Evolutionary conservation across 257 asterid genomes (phyloP).

Genomic region (Thymus quinquecostatus): DNA sequence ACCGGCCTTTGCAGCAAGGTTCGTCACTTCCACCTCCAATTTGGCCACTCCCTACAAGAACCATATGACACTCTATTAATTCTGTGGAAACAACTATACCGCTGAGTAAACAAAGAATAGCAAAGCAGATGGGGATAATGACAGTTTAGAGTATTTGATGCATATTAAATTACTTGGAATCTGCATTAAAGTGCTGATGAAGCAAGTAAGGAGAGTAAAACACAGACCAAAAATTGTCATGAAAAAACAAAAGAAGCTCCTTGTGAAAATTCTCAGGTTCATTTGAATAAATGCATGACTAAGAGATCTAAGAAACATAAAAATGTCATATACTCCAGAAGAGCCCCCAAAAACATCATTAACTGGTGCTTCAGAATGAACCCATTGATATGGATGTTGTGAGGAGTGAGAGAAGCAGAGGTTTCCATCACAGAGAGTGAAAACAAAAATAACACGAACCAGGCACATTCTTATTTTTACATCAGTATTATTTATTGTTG

Average conservation of each 20-base stretch:
- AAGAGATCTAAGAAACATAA: neutral
- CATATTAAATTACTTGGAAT: slow-evolving; percentile 6
- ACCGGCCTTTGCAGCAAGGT: slow-evolving; percentile 99
- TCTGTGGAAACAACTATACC: slow-evolving; percentile 21
- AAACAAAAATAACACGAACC: slow-evolving; percentile 8
- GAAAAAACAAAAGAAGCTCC: neutral
- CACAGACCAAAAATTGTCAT: slow-evolving; percentile 14
- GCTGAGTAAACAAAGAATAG: slow-evolving; percentile 9
- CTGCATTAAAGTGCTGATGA: slow-evolving; percentile 19
- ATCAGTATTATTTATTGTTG: slow-evolving; percentile 1
- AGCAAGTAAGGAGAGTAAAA: slow-evolving; percentile 13
- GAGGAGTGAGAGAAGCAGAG: slow-evolving; percentile 12
- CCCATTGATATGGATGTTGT: neutral
- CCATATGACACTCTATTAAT: slow-evolving; percentile 5
- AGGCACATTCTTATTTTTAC: slow-evolving; percentile 14
- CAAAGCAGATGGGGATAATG: slow-evolving; percentile 12
- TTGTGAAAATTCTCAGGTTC: neutral
- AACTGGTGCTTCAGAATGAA: neutral
- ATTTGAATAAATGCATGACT: neutral
- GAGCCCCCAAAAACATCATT: neutral
- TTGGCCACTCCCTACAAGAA: slow-evolving; percentile 77
- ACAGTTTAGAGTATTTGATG: slow-evolving; percentile 9
- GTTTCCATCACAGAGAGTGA: slow-evolving; percentile 9
- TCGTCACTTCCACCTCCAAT: slow-evolving; percentile 98
- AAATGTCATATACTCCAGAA: neutral